These are phyloP conservation scores for Heimioporus sp. DNA, from an alignment of 768 basidiomycete species.

Conservation along the genomic window DNA sequence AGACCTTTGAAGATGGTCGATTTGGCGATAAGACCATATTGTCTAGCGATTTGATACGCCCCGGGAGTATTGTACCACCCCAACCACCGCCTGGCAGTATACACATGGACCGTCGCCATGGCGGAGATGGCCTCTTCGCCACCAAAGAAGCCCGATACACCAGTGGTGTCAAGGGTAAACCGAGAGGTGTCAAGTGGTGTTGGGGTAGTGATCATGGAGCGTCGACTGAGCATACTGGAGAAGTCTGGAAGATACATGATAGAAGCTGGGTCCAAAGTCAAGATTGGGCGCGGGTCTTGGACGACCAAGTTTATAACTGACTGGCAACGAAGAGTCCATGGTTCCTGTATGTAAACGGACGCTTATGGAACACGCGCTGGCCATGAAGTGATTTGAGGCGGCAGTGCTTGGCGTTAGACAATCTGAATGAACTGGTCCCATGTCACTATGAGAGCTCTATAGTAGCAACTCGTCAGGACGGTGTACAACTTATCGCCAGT, in stretches of 20 bases:
- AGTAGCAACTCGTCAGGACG: too few species aligned
- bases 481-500: too few species aligned
- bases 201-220: slow-evolving; percentile 10
- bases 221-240: slow-evolving; percentile 12
- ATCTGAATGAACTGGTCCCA: too few species aligned
- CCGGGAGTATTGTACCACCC: slow-evolving; percentile 41
- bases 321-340: too few species aligned
- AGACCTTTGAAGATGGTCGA: slow-evolving; percentile 34
- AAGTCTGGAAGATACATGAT: slow-evolving; percentile 22
- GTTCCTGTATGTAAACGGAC: too few species aligned
- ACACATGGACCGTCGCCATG: slow-evolving; percentile 37
- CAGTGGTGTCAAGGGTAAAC: slow-evolving; percentile 30
- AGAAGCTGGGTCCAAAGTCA: too few species aligned
- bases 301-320: too few species aligned
- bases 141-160: slow-evolving; percentile 37
- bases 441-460: too few species aligned
- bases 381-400: too few species aligned
- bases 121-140: slow-evolving; percentile 39
- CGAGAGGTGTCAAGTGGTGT: slow-evolving; percentile 17
- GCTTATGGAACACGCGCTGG: too few species aligned
- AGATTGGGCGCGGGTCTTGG: too few species aligned
- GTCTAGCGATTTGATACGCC: slow-evolving; percentile 34
- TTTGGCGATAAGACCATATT: slow-evolving; percentile 31
- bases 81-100: slow-evolving; percentile 30
- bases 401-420: too few species aligned